Conservation (phyloP, 306 rosid species). For the Sechiopsis laciniata region DNA sequence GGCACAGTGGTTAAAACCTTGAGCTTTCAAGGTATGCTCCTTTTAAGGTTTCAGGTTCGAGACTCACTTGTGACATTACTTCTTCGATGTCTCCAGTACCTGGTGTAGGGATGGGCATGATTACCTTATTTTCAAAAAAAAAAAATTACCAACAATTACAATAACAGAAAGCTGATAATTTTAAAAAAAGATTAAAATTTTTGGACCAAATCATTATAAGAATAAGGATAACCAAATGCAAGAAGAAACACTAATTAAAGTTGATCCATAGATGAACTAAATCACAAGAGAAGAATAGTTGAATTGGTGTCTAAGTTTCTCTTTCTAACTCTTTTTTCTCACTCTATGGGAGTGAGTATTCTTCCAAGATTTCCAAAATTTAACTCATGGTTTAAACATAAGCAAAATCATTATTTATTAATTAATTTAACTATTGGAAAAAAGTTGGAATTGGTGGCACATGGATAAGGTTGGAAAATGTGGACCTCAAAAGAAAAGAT, state of each 20-base stretch:
- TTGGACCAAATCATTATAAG: not conserved
- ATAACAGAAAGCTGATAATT: not conserved
- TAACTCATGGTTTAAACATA: not conserved
- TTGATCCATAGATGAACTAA: conserved; percentile 16
- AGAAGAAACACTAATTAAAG: not conserved
- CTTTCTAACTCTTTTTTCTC: conserved; percentile 16
- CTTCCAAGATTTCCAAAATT: conserved; percentile 16
- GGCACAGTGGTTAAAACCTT: too few species aligned
- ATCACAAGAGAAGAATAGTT: conserved; percentile 15
- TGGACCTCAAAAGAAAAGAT: not conserved
- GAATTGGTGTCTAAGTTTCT: conserved; percentile 6
- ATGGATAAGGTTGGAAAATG: not conserved
- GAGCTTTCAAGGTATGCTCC: too few species aligned
- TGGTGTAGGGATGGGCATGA: too few species aligned
- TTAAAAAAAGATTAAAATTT: not conserved
- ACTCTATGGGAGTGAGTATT: not conserved
- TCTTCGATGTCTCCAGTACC: too few species aligned
- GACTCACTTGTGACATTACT: too few species aligned
- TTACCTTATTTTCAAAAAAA: too few species aligned
- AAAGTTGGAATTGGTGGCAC: not conserved
- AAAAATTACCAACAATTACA: too few species aligned
- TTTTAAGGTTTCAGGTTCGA: too few species aligned
- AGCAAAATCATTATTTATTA: not conserved
- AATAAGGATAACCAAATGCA: not conserved
- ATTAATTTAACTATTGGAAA: not conserved